These are phyloP conservation scores for Auricularia auricula-judae DNA, from an alignment of 768 basidiomycete genomes.

Conservation along the genomic window DNA sequence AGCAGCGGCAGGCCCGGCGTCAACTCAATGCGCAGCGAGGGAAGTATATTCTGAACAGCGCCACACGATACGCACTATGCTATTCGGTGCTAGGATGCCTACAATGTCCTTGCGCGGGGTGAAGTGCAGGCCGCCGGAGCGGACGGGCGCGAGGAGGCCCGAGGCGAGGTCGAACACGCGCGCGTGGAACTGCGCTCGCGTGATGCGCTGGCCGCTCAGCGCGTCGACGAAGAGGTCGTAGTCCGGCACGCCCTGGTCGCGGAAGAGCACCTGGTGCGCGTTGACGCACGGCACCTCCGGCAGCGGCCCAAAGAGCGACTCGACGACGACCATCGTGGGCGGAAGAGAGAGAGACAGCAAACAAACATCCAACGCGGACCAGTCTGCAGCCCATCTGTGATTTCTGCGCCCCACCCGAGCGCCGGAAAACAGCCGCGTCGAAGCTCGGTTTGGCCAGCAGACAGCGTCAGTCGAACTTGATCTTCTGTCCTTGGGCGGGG, in stretches of 20 bases:
- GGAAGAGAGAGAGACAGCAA: not conserved
- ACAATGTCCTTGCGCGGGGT: not conserved
- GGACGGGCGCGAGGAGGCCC: slow-evolving; percentile 23
- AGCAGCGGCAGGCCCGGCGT: not conserved
- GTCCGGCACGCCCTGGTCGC: slow-evolving; percentile 46
- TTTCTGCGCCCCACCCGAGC: not conserved
- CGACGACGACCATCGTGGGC: slow-evolving; percentile 35
- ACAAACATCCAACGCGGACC: not conserved
- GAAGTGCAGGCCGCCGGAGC: not conserved
- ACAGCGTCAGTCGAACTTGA: slow-evolving; percentile 33
- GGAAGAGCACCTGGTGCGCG: slow-evolving; percentile 42
- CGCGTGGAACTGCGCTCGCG: slow-evolving; percentile 38
- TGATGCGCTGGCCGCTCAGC: slow-evolving; percentile 33
- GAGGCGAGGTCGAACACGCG: slow-evolving; percentile 46
- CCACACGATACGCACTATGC: not conserved
- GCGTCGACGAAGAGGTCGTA: slow-evolving; percentile 47
- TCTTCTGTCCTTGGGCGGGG: slow-evolving; percentile 76
- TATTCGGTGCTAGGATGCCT: not conserved
- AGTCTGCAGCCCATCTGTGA: not conserved
- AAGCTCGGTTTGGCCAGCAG: not conserved
- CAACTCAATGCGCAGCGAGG: not conserved
- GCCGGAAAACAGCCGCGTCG: not conserved
- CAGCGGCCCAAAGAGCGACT: slow-evolving; percentile 44
- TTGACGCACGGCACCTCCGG: slow-evolving; percentile 42
- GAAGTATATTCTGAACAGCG: not conserved